These are phyloP conservation scores for Diaporthe capsici DNA, from an alignment of 2,329 filamentous ascomycete species.

Conservation along the genomic window DNA sequence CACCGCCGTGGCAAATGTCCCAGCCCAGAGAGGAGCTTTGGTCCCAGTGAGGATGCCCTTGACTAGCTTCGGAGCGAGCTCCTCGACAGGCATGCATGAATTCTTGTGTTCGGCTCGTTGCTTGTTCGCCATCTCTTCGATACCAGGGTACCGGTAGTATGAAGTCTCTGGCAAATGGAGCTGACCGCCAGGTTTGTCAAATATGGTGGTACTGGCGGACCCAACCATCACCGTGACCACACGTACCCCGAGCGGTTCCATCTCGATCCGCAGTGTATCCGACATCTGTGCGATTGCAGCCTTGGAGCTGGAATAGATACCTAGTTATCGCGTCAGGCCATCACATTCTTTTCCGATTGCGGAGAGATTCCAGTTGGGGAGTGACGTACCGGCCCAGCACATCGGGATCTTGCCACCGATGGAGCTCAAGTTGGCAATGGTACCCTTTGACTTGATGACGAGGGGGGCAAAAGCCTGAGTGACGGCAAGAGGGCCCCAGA, in stretches of 20 bases:
- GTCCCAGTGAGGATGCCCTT: conserved; percentile 29
- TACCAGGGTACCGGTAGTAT: not conserved
- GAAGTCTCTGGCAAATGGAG: conserved; percentile 21
- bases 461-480: conserved; percentile 33
- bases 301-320: conserved; percentile 8
- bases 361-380: not conserved
- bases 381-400: conserved; percentile 22
- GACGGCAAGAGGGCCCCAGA: conserved; percentile 28
- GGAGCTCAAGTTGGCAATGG: conserved; percentile 34
- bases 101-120: conserved; percentile 19
- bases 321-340: not conserved
- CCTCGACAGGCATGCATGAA: conserved; percentile 22
- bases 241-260: not conserved
- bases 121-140: conserved; percentile 26
- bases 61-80: conserved; percentile 22
- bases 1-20: conserved; percentile 19
- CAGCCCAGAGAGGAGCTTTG: conserved; percentile 18
- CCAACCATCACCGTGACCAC: not conserved
- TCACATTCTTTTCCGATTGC: not conserved
- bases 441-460: conserved; percentile 20
- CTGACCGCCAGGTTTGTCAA: conserved; percentile 30
- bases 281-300: conserved; percentile 3
- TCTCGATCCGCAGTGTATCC: not conserved
- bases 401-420: conserved; percentile 9
- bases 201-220: conserved; percentile 21